Conservation (phyloP, 139 green algal species). For the Mychonastes homosphaera region DNA sequence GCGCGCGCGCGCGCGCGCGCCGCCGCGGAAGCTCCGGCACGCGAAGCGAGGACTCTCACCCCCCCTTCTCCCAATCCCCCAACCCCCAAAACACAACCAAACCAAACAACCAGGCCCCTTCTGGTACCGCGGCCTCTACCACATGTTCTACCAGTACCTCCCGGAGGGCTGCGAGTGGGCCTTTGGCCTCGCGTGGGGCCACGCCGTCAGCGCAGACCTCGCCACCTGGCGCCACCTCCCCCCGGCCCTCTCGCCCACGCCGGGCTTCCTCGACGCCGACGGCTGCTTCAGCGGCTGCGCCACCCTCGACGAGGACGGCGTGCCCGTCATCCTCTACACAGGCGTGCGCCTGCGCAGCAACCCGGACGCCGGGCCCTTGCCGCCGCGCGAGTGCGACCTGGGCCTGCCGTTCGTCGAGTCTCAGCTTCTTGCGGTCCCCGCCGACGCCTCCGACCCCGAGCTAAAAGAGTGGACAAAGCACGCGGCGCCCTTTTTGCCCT, state of each 20-base stretch:
- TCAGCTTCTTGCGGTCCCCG: conserved; percentile 51
- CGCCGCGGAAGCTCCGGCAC: neutral
- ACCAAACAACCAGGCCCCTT: neutral
- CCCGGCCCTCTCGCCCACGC: conserved; percentile 50
- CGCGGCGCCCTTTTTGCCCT: conserved; percentile 43
- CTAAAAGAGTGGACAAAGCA: conserved; percentile 57
- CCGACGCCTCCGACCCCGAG: conserved; percentile 42
- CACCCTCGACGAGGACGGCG: conserved; percentile 28
- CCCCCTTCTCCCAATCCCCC: neutral
- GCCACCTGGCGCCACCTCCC: conserved; percentile 65
- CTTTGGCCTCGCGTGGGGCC: conserved; percentile 76
- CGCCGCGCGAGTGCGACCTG: conserved; percentile 41
- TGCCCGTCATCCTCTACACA: conserved; percentile 42
- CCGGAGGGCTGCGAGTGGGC: conserved; percentile 55
- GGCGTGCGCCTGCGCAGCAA: conserved; percentile 68
- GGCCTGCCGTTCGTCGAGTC: conserved; percentile 70
- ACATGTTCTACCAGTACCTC: conserved; percentile 78
- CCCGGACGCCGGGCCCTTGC: conserved; percentile 14
- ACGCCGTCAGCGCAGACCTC: conserved; percentile 53
- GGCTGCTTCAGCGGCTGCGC: conserved; percentile 73
- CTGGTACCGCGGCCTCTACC: conserved; percentile 1
- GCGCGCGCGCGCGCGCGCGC: neutral
- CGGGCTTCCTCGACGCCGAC: conserved; percentile 37
- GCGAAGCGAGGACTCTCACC: neutral
- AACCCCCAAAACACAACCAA: neutral